phyloP scores from a whole-genome alignment of 108 stramenopile species.

The Nitzschia palea region DNA sequence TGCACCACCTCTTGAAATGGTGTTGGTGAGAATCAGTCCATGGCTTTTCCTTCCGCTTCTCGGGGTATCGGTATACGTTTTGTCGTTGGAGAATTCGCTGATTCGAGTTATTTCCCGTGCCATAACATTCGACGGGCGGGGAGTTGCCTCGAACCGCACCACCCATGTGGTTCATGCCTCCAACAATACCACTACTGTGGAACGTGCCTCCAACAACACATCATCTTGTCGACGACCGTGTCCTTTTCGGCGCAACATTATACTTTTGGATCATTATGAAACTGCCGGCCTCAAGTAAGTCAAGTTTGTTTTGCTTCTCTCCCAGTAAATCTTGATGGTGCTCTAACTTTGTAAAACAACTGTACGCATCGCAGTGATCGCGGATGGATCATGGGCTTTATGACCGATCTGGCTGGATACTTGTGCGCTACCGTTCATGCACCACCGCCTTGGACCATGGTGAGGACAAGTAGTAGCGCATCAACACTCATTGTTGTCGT shows the following conservation, averaged over 20 bases:
- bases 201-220: too few relatives aligned
- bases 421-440: slow-evolving; percentile 1
- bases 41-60: too few relatives aligned
- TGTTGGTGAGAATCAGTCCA: too few relatives aligned
- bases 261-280: slow-evolving; percentile 1
- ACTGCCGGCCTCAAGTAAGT: background rate
- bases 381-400: background rate
- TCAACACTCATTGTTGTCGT: background rate
- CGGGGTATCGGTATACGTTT: too few relatives aligned
- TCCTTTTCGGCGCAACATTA: background rate
- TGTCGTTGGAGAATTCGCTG: too few relatives aligned
- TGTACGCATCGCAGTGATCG: slow-evolving; percentile 12
- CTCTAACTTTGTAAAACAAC: background rate
- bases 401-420: slow-evolving; percentile 9
- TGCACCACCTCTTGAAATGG: too few relatives aligned
- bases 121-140: too few relatives aligned
- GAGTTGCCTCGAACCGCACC: too few relatives aligned
- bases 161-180: too few relatives aligned
- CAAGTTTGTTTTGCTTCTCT: background rate
- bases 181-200: too few relatives aligned
- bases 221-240: slow-evolving; percentile 5
- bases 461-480: background rate
- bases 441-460: slow-evolving; percentile 9
- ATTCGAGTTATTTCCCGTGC: too few relatives aligned
- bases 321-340: background rate